These are phyloP conservation scores for Paecilomyces sp. DNA, from an alignment of 2,329 filamentous ascomycete genomes.

Conservation along the genomic window DNA sequence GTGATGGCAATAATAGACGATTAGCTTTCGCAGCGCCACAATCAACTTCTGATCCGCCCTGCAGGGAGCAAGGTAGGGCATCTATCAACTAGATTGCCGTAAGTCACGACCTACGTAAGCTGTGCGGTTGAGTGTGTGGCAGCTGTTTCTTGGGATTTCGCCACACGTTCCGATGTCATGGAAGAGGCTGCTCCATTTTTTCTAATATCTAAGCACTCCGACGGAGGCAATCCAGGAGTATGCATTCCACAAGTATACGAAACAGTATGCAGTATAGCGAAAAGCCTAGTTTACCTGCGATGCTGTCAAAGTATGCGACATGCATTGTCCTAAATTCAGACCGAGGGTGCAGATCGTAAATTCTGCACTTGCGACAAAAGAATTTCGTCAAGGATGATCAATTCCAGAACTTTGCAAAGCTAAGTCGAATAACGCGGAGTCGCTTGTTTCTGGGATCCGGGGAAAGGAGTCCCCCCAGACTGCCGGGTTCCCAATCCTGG, in stretches of 20 bases:
- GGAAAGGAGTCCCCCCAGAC: not conserved
- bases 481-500: not conserved
- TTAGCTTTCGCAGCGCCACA: not conserved
- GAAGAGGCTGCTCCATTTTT: no score
- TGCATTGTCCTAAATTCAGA: not conserved
- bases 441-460: not conserved
- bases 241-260: no score
- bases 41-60: not conserved
- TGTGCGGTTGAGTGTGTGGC: no score
- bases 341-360: not conserved
- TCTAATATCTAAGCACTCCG: no score
- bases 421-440: not conserved
- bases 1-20: not conserved
- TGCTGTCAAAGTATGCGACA: not conserved
- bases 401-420: not conserved
- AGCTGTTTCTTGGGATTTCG: no score
- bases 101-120: no score
- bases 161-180: no score
- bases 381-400: not conserved
- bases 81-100: no score
- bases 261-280: no score
- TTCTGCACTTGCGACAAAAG: not conserved
- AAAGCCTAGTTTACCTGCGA: no score
- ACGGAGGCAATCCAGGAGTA: no score
- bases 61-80: not conserved